Evolutionary conservation across 805 yeast genomes (phyloP), one percentile per base, ranked within the genome.

Genomic region (Lipomyces lipofer): DNA sequence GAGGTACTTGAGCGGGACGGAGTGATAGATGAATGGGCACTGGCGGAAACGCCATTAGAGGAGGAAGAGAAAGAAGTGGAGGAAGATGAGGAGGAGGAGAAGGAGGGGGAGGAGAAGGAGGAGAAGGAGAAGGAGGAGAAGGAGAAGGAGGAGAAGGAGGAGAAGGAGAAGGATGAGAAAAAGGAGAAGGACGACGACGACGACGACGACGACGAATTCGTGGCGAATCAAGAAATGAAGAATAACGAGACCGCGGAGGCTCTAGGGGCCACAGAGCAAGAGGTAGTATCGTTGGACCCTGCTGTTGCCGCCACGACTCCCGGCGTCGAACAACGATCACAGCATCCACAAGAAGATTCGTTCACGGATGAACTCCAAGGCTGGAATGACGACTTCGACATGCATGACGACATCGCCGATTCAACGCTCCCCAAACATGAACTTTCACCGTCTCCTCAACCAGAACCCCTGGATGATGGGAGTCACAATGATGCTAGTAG

Each of bases 81-180:
- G 38, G 43, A 44, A 6, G 22, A 44, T 9, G 19, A 39, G 2
- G 12, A 44, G 50, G 15, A 13, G 8, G 45, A 44, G 51, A 39
- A 39, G 2, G 28, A 44, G 19, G 10, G 13, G 36, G 9, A 19
- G 22, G 10, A 29, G 48, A 44, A 44, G 17, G 48, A 44, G 48
- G 12, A 36, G 50, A 4, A 29, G 46, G 13, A 44, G 22, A 13
- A 44, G 46, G n/a, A 44, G 48, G 46, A 25, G 48, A 32, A 44
- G 50, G 45, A 44, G 48, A 29, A 35, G 49, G 10, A 44, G 51
- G 47, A 43, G 43, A 36, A 44, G 24, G 2, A 44, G 4, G n/a
- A 44, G 35, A 24, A 27, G 4, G 19, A 28, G 51, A 13, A 44
- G 5, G 22, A 44, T 8, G 8, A 44, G 49, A 9, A 10, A 12